Base-by-base conservation (phyloP, 371 early-diverging fungal genomes). In the Circinella umbellata region DNA sequence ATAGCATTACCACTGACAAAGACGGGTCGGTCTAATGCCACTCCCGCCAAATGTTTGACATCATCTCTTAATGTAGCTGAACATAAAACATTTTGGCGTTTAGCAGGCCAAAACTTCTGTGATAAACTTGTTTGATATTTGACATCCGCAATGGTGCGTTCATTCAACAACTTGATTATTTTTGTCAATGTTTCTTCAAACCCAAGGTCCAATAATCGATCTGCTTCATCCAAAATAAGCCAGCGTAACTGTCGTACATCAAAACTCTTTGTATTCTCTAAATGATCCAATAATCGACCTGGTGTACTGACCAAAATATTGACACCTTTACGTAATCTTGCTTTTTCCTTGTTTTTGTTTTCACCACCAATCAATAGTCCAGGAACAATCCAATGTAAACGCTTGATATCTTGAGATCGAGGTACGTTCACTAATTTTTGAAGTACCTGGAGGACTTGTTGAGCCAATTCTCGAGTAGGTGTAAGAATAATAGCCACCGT, bases 201-300 rank as follows among this genome's bases (percentile, higher is more conserved):
- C 4, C 99, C 99, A 4, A 94, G 85, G 73, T 99, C 99, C 70
- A 99, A 82, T 77, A 99, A 88, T 18, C 98, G 91, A 89, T 99
- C 99, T 15, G 98, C 98, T 85, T 99, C 99, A 81, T 99, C 99
- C 65, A 99, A 84, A 9, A 99, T 96, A 60, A 99, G 73, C 92
- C 95, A 98, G 42, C 88, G 83, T 46, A 96, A 81, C 61, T 92
- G 81, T 42, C 88, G 86, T 4, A 97, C 85, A 61, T 90, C 75
- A 66, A 93, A 90, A 34, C 91, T 88, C 77, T 89, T 88, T 68
- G 96, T 98, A 70, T 94, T 94, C 72, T 93, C 91, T 70, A 98
- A 73, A 74, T 99, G 93, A 83, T 99, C 99, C 80, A 99, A 87
- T 49, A 99, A 81, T 55, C 99, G 90, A 48, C 99, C 99, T 2